phyloP scores from a whole-genome alignment of 2,329 filamentous ascomycete species.

The Epichloe typhina region DNA sequence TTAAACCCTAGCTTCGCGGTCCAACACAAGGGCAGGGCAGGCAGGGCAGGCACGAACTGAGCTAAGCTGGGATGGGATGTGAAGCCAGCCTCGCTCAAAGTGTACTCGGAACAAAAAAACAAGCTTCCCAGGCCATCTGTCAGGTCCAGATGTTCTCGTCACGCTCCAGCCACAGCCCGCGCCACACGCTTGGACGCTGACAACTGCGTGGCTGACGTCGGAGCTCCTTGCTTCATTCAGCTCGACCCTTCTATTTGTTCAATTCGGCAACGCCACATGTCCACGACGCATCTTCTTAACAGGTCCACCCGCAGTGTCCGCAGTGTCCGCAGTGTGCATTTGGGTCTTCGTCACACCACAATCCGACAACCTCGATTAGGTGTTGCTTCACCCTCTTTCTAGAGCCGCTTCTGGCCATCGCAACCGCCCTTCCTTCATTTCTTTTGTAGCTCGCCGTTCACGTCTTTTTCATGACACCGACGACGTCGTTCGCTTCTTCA shows the following conservation, averaged over 20 bases:
- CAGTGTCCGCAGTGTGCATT: background rate
- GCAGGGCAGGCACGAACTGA: no score
- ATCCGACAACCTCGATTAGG: background rate
- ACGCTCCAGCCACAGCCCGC: background rate
- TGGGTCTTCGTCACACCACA: background rate
- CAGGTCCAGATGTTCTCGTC: background rate
- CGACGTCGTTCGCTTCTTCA: constrained; percentile 16
- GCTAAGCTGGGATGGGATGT: no score
- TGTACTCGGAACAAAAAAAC: no score
- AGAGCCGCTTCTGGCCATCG: background rate
- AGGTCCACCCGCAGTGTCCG: no score
- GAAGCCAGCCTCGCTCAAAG: no score
- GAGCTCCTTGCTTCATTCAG: background rate
- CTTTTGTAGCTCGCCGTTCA: background rate
- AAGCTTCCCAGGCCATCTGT: background rate
- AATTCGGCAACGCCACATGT: constrained; percentile 1
- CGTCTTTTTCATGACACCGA: constrained; percentile 28
- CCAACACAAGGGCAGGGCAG: no score
- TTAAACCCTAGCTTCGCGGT: no score
- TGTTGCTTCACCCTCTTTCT: background rate
- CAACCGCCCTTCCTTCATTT: background rate
- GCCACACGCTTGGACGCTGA: background rate
- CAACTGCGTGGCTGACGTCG: background rate
- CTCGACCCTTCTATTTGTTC: background rate
- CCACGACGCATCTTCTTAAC: background rate